Percentiles rank a stretch among this genome's conserved stretches.
phyloP scores from a whole-genome alignment of 169 alveolate genomes.

The Plasmodium blacklocki region DNA sequence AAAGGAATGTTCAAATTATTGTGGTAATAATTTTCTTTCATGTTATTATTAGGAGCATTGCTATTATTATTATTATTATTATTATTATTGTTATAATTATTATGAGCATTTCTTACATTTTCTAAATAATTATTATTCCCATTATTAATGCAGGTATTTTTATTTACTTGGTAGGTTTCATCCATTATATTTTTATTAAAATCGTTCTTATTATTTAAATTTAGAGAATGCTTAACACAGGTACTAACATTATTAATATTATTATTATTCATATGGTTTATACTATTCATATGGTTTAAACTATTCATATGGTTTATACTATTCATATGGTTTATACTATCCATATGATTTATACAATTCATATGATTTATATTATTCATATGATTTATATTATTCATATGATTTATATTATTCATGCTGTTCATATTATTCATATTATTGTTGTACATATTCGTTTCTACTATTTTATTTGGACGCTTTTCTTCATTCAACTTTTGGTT shows the following conservation, averaged over 20 bases:
- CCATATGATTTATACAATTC: too few species aligned
- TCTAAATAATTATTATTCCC: neutral
- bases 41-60: neutral
- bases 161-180: neutral
- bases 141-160: neutral
- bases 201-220: constrained; percentile 1
- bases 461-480: neutral
- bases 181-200: neutral
- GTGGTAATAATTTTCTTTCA: neutral
- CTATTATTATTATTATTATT: neutral
- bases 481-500: neutral
- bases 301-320: too few species aligned
- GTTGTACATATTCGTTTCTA: neutral
- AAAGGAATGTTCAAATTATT: neutral
- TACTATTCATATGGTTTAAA: too few species aligned
- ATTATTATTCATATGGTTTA: neutral
- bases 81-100: neutral
- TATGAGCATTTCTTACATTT: constrained; percentile 2
- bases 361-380: too few species aligned
- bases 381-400: neutral
- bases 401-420: neutral
- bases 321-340: too few species aligned
- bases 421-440: neutral
- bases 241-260: neutral
- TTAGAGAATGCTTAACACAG: too few species aligned